Evolutionary conservation across 2,329 filamentous ascomycete genomes (phyloP).

Genomic region (Aspergillus sp.): DNA sequence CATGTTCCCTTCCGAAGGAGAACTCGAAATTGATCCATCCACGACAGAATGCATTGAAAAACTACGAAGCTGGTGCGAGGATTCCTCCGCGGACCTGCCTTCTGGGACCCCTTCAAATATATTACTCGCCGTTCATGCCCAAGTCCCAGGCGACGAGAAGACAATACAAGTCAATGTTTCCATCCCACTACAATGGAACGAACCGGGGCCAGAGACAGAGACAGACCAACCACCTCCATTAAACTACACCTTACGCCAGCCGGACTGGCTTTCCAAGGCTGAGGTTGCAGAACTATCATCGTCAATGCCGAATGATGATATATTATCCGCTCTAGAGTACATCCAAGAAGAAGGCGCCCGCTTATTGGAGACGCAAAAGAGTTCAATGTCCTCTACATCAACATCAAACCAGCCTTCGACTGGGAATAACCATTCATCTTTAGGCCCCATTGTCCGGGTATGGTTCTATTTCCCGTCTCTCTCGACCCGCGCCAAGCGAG

Average conservation of each 20-base stretch:
- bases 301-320: constrained; percentile 45
- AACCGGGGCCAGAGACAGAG: background rate
- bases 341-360: constrained; percentile 39
- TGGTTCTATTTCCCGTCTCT: constrained; percentile 67
- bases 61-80: constrained; percentile 29
- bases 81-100: constrained; percentile 13
- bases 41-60: constrained; percentile 27
- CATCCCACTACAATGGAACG: constrained; percentile 23
- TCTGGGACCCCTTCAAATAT: constrained; percentile 22
- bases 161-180: constrained; percentile 30
- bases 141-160: constrained; percentile 23
- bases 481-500: constrained; percentile 58
- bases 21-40: constrained; percentile 45
- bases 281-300: constrained; percentile 42
- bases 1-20: constrained; percentile 48
- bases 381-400: background rate
- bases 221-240: constrained; percentile 25
- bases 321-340: constrained; percentile 48
- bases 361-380: constrained; percentile 27
- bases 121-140: constrained; percentile 24
- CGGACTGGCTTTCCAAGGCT: constrained; percentile 54
- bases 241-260: constrained; percentile 46
- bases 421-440: background rate
- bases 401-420: background rate
- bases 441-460: constrained; percentile 47